A percentile compares a stretch with the other conserved stretches of the same genome.
These are phyloP conservation scores for Vitis rotundifolia DNA, from an alignment of 164 flowering plant species.

Conservation along the genomic window DNA sequence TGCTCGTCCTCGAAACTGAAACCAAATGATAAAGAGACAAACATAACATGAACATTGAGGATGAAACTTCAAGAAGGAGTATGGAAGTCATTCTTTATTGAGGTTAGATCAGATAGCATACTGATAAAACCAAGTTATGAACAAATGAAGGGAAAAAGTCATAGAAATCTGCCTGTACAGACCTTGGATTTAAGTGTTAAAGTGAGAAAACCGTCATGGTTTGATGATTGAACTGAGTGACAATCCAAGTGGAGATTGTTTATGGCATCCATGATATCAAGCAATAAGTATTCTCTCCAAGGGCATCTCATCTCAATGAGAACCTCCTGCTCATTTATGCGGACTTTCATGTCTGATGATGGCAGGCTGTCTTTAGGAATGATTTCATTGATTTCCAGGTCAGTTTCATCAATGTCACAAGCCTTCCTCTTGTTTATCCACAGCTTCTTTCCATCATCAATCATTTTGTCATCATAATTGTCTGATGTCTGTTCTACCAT, in stretches of 20 bases:
- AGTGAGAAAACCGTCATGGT: conserved; percentile 50
- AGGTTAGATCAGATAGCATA: not conserved
- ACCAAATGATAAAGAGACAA: not conserved
- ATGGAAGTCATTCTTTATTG: not conserved
- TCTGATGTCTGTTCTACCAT: conserved; percentile 64
- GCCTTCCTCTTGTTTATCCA: conserved; percentile 71
- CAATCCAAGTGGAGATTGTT: conserved; percentile 64
- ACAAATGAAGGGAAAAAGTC: too few relatives aligned
- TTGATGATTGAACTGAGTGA: conserved; percentile 66
- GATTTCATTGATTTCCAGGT: conserved; percentile 30
- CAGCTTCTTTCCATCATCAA: conserved; percentile 27
- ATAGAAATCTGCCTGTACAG: not conserved
- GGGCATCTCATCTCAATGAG: conserved; percentile 63
- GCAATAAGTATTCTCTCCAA: conserved; percentile 68
- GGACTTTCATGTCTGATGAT: conserved; percentile 44
- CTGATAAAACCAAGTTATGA: not conserved
- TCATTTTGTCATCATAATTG: conserved; percentile 43
- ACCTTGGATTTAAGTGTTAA: conserved; percentile 78
- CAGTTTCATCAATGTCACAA: conserved; percentile 44
- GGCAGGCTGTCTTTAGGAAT: conserved; percentile 29
- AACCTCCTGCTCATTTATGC: conserved; percentile 48
- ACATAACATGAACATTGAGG: not conserved
- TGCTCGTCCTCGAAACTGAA: conserved; percentile 69
- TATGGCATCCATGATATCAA: conserved; percentile 68
- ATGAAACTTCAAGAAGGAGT: not conserved